Conservation (phyloP, 768 basidiomycete genomes). For the Lyophyllum atratum region DNA sequence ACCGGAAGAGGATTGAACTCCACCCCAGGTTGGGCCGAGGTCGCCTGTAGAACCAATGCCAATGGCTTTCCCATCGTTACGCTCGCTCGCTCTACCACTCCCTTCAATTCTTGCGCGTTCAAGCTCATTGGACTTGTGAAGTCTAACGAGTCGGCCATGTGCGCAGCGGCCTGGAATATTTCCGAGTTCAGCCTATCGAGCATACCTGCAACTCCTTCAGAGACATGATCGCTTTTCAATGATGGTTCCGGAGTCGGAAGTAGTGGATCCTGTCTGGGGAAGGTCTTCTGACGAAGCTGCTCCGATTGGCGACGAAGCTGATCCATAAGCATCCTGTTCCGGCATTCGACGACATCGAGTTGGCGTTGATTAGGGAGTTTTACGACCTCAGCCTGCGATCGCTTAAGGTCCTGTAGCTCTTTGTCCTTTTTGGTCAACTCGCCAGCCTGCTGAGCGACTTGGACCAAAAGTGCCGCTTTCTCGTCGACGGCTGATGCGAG, state of each 20-base stretch:
- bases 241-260: not conserved
- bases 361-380: slow-evolving; percentile 17
- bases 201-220: slow-evolving; percentile 18
- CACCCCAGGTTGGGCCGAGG: slow-evolving; percentile 20
- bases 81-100: slow-evolving; percentile 25
- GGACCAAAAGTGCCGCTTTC: not conserved
- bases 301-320: slow-evolving; percentile 34
- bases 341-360: slow-evolving; percentile 26
- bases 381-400: slow-evolving; percentile 1
- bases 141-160: slow-evolving; percentile 39
- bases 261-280: slow-evolving; percentile 1
- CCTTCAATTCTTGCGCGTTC: slow-evolving; percentile 1
- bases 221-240: slow-evolving; percentile 7
- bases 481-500: not conserved
- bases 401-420: slow-evolving; percentile 13
- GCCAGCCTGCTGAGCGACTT: not conserved
- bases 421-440: slow-evolving; percentile 14
- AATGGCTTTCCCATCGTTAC: slow-evolving; percentile 35
- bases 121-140: slow-evolving; percentile 19
- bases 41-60: slow-evolving; percentile 27
- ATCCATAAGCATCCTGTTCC: slow-evolving; percentile 34
- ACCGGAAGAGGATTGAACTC: slow-evolving; percentile 35
- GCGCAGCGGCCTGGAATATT: slow-evolving; percentile 41
- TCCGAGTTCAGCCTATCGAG: slow-evolving; percentile 38
- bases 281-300: slow-evolving; percentile 23